Evolutionary conservation across 2,329 filamentous ascomycete species (phyloP), one percentile per base, ranked within the genome.

Genomic region (Botrytis cinerea): DNA sequence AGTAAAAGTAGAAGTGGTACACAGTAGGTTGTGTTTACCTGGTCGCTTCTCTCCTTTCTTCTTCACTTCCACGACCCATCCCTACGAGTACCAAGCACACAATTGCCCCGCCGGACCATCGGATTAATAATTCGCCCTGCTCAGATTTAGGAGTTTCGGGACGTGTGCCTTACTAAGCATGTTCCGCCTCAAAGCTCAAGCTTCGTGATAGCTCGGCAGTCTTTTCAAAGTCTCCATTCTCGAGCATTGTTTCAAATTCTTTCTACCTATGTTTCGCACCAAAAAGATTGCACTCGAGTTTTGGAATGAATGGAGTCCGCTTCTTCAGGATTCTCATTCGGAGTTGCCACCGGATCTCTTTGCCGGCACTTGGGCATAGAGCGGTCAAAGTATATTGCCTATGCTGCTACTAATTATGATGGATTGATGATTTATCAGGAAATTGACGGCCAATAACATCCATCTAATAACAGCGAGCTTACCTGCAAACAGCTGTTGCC

Each of bases 151-250:
- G 43, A n/a, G 61, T 28, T 45, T 28, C 3, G 40, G 25, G 25
- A 12, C 2, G 28, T 32, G 38, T 43, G 60, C 25, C 61, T 63
- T 28, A 63, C 61, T 63, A 63, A 63, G 38, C 61, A 43, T 12
- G 5, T 16, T n/a, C 25, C 61, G 61, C 38, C 10, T 45, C 40
- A 28, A 28, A 67, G 60, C 60, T 57, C 54, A 59, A 28, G 54
- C 46, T 51, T 43, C 40, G 25, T 28, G 59, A 38, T 38, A 61
- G 59, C 59, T 61, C 59, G 59, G 59, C 59, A 40, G 35, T 38
- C 63, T 66, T 51, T n/a, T 45, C 1, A 38, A n/a, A 51, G 64
- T 38, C 40, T 67, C 46, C 45, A 67, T 67, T 51, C 22, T 51
- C 59, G 20, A 61, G 22, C 59, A 22, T 61, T 38, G 32, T 38